Conservation (phyloP, 2,329 filamentous ascomycete species). For the Fusarium sp. region DNA sequence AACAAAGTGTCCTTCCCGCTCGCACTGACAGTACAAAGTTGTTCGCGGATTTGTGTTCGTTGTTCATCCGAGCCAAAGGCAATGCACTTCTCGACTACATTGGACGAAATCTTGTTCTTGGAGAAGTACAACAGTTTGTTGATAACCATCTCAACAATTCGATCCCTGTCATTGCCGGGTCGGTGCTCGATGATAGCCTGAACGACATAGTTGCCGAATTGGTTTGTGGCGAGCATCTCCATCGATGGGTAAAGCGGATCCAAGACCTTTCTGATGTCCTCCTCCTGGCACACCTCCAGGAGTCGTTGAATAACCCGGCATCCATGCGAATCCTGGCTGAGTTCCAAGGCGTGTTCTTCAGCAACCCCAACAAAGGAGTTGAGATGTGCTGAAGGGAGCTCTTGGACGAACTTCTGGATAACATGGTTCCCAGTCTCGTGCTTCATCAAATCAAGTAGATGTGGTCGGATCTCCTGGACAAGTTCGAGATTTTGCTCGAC, state of each 20-base stretch:
- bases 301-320: slow-evolving; percentile 95
- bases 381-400: slow-evolving; percentile 80
- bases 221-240: slow-evolving; percentile 79
- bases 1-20: slow-evolving; percentile 77
- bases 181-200: slow-evolving; percentile 91
- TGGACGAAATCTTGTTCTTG: slow-evolving; percentile 96
- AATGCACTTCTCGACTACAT: slow-evolving; percentile 95
- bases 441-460: slow-evolving; percentile 81
- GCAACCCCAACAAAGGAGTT: slow-evolving; percentile 87
- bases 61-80: slow-evolving; percentile 75
- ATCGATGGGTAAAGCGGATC: slow-evolving; percentile 81
- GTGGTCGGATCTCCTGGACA: slow-evolving; percentile 81
- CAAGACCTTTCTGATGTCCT: slow-evolving; percentile 77
- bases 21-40: slow-evolving; percentile 67
- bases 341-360: slow-evolving; percentile 74
- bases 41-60: slow-evolving; percentile 72
- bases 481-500: slow-evolving; percentile 90
- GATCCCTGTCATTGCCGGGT: slow-evolving; percentile 72
- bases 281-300: slow-evolving; percentile 81
- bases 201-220: slow-evolving; percentile 95
- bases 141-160: slow-evolving; percentile 79
- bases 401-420: slow-evolving; percentile 90
- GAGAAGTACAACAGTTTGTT: slow-evolving; percentile 78
- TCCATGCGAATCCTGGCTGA: slow-evolving; percentile 84
- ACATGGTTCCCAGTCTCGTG: slow-evolving; percentile 97